phyloP scores from a whole-genome alignment of 768 basidiomycete genomes.

The Mycena latifolia region DNA sequence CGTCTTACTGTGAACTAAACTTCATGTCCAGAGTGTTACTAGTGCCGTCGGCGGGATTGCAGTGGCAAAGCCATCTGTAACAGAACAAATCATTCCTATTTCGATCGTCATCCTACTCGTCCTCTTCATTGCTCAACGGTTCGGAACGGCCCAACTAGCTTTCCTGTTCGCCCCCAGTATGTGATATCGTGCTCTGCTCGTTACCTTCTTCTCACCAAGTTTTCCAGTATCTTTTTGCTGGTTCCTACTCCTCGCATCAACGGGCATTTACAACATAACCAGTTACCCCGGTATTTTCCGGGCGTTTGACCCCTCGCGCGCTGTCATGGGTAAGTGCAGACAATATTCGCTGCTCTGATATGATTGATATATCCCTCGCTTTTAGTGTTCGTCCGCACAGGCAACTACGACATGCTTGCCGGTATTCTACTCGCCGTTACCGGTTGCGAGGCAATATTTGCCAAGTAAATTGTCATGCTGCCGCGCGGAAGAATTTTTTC shows the following conservation, averaged over 20 bases:
- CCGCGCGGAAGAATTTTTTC: not conserved
- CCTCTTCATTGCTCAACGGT: conserved; percentile 70
- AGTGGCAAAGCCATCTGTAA: conserved; percentile 65
- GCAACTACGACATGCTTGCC: conserved; percentile 69
- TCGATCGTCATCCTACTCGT: conserved; percentile 70
- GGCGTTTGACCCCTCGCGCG: conserved; percentile 76
- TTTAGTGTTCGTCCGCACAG: conserved; percentile 74
- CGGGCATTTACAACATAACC: conserved; percentile 71
- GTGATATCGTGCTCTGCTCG: conserved; percentile 24
- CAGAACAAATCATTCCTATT: conserved; percentile 63
- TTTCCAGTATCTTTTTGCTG: conserved; percentile 60
- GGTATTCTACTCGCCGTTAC: conserved; percentile 78
- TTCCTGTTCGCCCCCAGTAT: conserved; percentile 67
- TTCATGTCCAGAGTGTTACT: conserved; percentile 56
- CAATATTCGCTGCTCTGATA: not conserved
- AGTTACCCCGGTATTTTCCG: conserved; percentile 69
- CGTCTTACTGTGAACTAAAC: not conserved
- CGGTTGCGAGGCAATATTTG: conserved; percentile 77
- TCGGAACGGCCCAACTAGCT: conserved; percentile 68
- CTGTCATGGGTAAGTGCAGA: conserved; percentile 63
- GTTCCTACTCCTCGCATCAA: conserved; percentile 63
- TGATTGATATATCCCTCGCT: not conserved
- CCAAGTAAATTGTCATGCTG: conserved; percentile 58
- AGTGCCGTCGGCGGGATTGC: conserved; percentile 79
- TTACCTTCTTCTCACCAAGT: not conserved